Evolutionary conservation across 2,329 filamentous ascomycete species (phyloP), one percentile per base, ranked within the genome.

Genomic region (Botrytis porri): DNA sequence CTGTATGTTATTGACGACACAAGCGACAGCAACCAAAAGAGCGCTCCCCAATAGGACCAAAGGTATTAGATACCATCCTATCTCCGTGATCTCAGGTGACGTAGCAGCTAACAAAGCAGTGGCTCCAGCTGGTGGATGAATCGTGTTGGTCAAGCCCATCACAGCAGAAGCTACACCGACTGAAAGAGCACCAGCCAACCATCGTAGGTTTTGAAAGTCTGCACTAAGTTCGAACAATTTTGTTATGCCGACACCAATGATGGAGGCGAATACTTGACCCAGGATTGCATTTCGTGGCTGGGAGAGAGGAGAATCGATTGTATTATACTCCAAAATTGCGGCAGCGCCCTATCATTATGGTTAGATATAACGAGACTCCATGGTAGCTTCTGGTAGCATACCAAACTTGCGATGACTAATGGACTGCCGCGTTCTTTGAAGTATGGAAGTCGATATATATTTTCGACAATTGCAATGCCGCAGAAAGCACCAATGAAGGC

Each of bases 121-220:
- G 14, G 92, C 92, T 7, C 92, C 92, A 0, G 91, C 92, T 0
- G 92, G 92, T 0, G 92, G 92, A 76, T 94, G 91, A 0, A 92
- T 85, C 0, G 91, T 93, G 70, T 90, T 90, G 2, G 91, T 94
- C 35, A 93, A 77, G 0, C 85, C 86, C 92, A 94, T 94, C 72
- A 88, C 73, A 1, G 86, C 83, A 0, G 88, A 92, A 0, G 91
- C 86, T 4, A 86, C 80, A 0, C 89, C 91, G 76, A 91, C 93
- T 1, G 90, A 84, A 0, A 94, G 81, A 18, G 91, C 87, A 18
- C 89, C 91, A 1, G 86, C 90, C 0, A 93, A 78, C 86, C 89
- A 92, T 43, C 87, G 86, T 43, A 92, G 82, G 1, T 85, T 80
- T 41, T 88, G 82, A 59, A 85, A 85, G 32, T 82, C 77, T 48